Conservation (phyloP, 805 yeast species). For the Cyberlindnera xylosilytica region DNA sequence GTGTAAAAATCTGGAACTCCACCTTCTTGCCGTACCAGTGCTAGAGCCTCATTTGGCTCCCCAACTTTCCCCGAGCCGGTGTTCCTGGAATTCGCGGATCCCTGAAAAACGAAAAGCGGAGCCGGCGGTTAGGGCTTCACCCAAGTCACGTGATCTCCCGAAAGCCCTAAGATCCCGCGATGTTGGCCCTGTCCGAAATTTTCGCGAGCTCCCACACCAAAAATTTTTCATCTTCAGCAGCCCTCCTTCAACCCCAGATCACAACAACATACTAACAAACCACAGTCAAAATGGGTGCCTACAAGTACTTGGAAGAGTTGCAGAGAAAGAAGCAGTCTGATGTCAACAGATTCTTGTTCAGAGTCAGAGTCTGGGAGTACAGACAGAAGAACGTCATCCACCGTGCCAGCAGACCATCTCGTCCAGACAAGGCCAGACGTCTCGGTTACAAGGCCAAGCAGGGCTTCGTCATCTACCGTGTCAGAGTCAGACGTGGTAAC, state of each 20-base stretch:
- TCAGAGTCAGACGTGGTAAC: constrained; percentile 99
- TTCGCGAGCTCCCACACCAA: constrained; percentile 5
- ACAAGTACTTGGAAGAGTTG: constrained; percentile 98
- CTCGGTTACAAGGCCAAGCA: constrained; percentile 99
- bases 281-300: constrained; percentile 84
- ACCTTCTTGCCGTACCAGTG: too few species aligned
- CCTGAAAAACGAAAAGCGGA: too few species aligned
- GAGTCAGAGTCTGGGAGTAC: constrained; percentile 99
- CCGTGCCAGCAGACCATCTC: constrained; percentile 98
- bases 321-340: constrained; percentile 99
- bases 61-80: too few species aligned
- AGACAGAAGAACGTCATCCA: constrained; percentile 98
- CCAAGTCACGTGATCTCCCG: background rate
- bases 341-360: constrained; percentile 96
- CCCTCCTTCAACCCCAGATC: background rate
- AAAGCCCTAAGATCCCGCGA: too few species aligned
- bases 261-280: constrained; percentile 9
- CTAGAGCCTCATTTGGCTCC: too few species aligned
- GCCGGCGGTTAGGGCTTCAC: background rate
- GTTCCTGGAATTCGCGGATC: too few species aligned
- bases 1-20: too few species aligned
- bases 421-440: constrained; percentile 99
- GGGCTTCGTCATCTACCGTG: constrained; percentile 97
- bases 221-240: constrained; percentile 7
- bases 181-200: background rate